Evolutionary conservation across 2,329 filamentous ascomycete genomes (phyloP).

Genomic region (Colletotrichum brevisporum): DNA sequence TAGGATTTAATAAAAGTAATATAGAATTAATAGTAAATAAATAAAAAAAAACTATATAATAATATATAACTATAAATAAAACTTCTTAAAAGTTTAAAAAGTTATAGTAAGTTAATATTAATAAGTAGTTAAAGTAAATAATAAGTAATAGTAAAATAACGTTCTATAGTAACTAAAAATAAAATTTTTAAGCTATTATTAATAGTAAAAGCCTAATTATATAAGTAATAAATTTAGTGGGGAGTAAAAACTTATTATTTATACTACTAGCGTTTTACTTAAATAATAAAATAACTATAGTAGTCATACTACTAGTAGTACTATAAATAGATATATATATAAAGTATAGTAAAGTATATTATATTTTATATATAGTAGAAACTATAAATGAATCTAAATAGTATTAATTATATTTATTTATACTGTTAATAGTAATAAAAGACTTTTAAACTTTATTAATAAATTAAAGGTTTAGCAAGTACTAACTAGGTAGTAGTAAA

Average conservation of each 20-base stretch:
- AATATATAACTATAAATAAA: not conserved
- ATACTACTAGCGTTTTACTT: constrained; percentile 1
- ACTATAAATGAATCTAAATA: not conserved
- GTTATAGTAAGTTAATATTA: not conserved
- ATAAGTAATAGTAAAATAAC: not conserved
- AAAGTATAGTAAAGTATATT: not conserved
- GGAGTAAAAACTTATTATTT: constrained; percentile 12
- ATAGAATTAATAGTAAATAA: not conserved
- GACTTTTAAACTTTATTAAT: not conserved
- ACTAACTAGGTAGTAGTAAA: not conserved
- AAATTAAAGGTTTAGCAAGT: not conserved
- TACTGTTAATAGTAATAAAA: not conserved
- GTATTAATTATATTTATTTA: not conserved
- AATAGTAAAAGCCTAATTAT: not conserved
- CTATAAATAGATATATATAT: not conserved
- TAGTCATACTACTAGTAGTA: not conserved
- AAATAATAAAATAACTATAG: not conserved
- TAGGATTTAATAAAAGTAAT: not conserved
- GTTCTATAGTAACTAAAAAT: not conserved
- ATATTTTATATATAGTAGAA: not conserved
- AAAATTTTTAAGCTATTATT: not conserved
- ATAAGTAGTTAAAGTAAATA: not conserved
- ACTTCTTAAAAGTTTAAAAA: not conserved
- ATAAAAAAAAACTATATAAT: not conserved
- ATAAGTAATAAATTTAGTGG: not conserved